These are phyloP conservation scores for Flaveria sonorensis DNA, from an alignment of 129 eudicot species.

Conservation along the genomic window DNA sequence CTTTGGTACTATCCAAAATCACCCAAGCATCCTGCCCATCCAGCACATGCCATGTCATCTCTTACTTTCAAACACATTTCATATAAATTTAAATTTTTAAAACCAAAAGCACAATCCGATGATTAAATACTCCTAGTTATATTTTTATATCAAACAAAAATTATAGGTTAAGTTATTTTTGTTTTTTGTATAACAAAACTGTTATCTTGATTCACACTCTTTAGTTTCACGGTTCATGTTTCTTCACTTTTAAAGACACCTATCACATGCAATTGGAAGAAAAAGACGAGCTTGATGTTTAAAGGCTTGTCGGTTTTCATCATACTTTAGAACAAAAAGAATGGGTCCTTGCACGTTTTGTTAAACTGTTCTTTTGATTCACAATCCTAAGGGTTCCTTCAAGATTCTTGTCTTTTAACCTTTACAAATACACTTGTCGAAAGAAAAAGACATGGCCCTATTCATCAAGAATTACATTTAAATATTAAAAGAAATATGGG, in stretches of 20 bases:
- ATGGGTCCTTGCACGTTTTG: background rate
- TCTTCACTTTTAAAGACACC: conserved; percentile 22
- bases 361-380: conserved; percentile 18
- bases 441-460: conserved; percentile 4
- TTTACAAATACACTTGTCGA: conserved; percentile 25
- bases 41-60: conserved; percentile 23
- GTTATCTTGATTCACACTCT: background rate
- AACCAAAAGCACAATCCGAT: background rate
- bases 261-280: conserved; percentile 12
- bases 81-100: background rate
- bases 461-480: background rate
- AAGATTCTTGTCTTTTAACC: conserved; percentile 17
- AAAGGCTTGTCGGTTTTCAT: conserved; percentile 17
- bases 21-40: conserved; percentile 27
- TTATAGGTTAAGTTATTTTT: background rate
- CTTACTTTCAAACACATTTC: conserved; percentile 20
- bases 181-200: background rate
- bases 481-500: background rate
- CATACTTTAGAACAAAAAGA: background rate
- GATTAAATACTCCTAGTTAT: background rate
- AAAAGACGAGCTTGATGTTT: conserved; percentile 5
- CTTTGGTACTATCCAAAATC: conserved; percentile 17
- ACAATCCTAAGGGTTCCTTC: conserved; percentile 18
- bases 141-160: background rate
- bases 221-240: background rate